Percentiles rank a stretch among this genome's conserved stretches.
Evolutionary conservation across 768 basidiomycete species (phyloP).

Genomic region (Trametes sanguinea): DNA sequence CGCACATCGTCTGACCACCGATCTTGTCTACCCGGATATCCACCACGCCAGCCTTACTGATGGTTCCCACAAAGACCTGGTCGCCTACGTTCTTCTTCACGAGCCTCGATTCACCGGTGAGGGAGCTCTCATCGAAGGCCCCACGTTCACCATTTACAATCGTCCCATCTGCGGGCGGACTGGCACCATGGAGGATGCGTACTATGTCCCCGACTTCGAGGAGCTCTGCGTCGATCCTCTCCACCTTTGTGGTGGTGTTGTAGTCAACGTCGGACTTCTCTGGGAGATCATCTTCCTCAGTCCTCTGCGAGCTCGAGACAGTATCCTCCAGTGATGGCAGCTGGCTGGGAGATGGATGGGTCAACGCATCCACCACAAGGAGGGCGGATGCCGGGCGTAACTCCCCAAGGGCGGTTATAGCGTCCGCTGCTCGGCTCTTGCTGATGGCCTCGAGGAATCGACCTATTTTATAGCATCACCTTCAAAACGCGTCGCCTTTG

Average conservation of each 20-base stretch:
- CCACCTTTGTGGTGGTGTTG: conserved; percentile 33
- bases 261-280: conserved; percentile 20
- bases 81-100: conserved; percentile 65
- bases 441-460: conserved; percentile 66
- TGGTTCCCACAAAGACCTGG: conserved; percentile 72
- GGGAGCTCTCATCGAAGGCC: conserved; percentile 79
- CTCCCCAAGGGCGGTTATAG: conserved; percentile 65
- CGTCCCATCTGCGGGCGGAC: conserved; percentile 76
- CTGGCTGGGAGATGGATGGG: neutral
- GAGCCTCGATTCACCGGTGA: conserved; percentile 76
- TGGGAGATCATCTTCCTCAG: conserved; percentile 39
- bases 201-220: conserved; percentile 82
- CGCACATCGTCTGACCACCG: conserved; percentile 71
- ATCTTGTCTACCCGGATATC: conserved; percentile 62
- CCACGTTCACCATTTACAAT: conserved; percentile 50
- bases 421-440: conserved; percentile 71
- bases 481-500: neutral
- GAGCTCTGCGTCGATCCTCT: conserved; percentile 54
- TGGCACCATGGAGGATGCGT: conserved; percentile 68
- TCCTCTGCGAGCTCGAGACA: conserved; percentile 24
- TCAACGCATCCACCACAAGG: conserved; percentile 36
- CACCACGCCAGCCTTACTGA: conserved; percentile 63
- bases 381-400: conserved; percentile 67
- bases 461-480: conserved; percentile 38
- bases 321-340: neutral